A percentile compares a stretch with the other conserved stretches of the same genome.
These are phyloP conservation scores for Podila horticola DNA, from an alignment of 192 early-diverging fungal genomes.

Conservation along the genomic window DNA sequence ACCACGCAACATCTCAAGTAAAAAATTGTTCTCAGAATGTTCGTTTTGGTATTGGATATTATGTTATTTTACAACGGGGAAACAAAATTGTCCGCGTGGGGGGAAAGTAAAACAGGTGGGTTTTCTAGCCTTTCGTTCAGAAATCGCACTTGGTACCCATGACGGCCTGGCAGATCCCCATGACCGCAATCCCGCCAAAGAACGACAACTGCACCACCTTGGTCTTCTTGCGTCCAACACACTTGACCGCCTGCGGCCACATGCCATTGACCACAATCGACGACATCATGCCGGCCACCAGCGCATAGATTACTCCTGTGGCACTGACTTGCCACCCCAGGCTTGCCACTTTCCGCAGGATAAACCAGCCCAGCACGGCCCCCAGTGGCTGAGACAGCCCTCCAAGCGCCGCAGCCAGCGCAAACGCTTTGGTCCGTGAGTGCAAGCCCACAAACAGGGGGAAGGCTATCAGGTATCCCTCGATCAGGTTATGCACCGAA, in stretches of 20 bases:
- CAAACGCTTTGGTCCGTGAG: conserved; percentile 57
- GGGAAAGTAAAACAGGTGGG: not conserved
- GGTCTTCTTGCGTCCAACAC: conserved; percentile 37
- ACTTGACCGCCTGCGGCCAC: conserved; percentile 54
- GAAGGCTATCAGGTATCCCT: conserved; percentile 65
- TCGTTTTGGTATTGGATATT: not conserved
- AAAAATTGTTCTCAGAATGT: too few species aligned
- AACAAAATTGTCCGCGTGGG: not conserved
- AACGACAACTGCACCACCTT: conserved; percentile 43
- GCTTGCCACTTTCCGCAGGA: conserved; percentile 37
- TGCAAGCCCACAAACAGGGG: conserved; percentile 61
- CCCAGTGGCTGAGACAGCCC: conserved; percentile 66
- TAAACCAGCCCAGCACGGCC: conserved; percentile 58
- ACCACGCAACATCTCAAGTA: too few species aligned
- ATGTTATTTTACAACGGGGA: not conserved
- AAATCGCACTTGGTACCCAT: conserved; percentile 44
- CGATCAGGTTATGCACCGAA: conserved; percentile 65
- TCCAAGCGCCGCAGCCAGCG: conserved; percentile 56
- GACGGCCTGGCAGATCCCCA: conserved; percentile 47
- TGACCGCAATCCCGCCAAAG: conserved; percentile 44
- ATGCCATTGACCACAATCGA: conserved; percentile 60
- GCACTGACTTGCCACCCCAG: conserved; percentile 55
- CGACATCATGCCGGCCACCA: conserved; percentile 67
- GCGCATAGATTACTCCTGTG: conserved; percentile 59
- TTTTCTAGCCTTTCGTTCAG: not conserved